Evolutionary conservation across 768 basidiomycete species (phyloP).

Genomic region (Hygrophoropsis aurantiaca): DNA sequence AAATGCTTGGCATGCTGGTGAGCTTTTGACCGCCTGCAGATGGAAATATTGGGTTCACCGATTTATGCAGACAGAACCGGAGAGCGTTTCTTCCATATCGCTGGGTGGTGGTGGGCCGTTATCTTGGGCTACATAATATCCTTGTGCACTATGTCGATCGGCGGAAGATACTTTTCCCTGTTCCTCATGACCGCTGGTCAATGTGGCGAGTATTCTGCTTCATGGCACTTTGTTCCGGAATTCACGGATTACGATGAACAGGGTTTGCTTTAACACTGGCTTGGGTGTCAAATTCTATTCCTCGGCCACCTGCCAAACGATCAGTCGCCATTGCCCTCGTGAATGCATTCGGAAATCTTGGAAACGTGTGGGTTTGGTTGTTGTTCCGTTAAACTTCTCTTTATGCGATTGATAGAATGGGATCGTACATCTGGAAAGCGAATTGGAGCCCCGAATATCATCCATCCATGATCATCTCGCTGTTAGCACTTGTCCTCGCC

Average conservation of each 20-base stretch:
- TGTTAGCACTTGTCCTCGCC: constrained; percentile 32
- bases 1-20: constrained; percentile 50
- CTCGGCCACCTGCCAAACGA: constrained; percentile 77
- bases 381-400: neutral
- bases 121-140: constrained; percentile 67
- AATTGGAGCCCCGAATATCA: constrained; percentile 65
- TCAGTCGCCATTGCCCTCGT: constrained; percentile 31
- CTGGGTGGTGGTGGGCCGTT: constrained; percentile 49
- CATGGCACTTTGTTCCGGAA: constrained; percentile 44
- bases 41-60: neutral
- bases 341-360: neutral
- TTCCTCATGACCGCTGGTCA: constrained; percentile 69
- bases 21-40: neutral
- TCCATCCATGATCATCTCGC: constrained; percentile 55
- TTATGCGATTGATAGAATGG: constrained; percentile 39
- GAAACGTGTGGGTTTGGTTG: constrained; percentile 30
- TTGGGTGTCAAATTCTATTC: constrained; percentile 53
- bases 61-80: constrained; percentile 66
- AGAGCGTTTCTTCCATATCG: constrained; percentile 71
- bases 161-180: constrained; percentile 61
- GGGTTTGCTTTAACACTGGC: constrained; percentile 45
- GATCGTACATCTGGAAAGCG: constrained; percentile 61
- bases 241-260: constrained; percentile 10
- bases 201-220: constrained; percentile 56
- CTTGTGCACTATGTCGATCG: constrained; percentile 54